Evolutionary conservation across 768 basidiomycete genomes (phyloP), one percentile per base, ranked within the genome.

Genomic region (Coprinopsis cinerea): DNA sequence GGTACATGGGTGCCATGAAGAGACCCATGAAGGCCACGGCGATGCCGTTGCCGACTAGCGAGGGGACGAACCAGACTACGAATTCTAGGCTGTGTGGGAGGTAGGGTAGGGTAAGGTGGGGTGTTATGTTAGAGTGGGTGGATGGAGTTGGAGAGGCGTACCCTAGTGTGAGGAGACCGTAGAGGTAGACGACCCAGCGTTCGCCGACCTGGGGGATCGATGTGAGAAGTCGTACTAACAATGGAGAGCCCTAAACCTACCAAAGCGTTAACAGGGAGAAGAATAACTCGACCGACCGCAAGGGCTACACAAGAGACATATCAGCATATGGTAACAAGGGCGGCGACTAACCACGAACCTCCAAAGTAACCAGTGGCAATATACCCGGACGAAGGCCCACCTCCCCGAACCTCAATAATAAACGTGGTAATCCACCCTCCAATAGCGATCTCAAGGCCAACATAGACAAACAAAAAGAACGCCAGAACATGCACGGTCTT

Each of bases 401-500:
- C 71, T 14, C 57, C 59, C 30, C 70, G 61, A 15, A 67, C 65
- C 24, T 67, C 54, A 39, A 62, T 65, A 36, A 72, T 67, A 53
- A 74, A 87, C 0, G 85, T 83, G 5, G 83, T 82, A 30, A 83
- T 85, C 85, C 85, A 88, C 2, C 84, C 76, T 51, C 76, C 77
- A 44, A 75, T 72, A 0, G 75, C 78, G 0, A 85, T 82, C 56
- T 86, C 85, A 2, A 82, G 75, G 5, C 85, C 85, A 20, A 86
- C 82, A 56, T 86, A 86, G 0, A 85, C 74, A 9, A 85, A 67
- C 45, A 77, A 72, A 57, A 83, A 87, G 54, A 81, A 64, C 0
- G 85, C 82, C 4, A 87, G 65, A 14, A 80, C 62, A 53, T 86
- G 83, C 1, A 86, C 82, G 0, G 72, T 71, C 50, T 69, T 76